phyloP scores from a whole-genome alignment of 108 stramenopile genomes.

The Nitzschia sp. region DNA sequence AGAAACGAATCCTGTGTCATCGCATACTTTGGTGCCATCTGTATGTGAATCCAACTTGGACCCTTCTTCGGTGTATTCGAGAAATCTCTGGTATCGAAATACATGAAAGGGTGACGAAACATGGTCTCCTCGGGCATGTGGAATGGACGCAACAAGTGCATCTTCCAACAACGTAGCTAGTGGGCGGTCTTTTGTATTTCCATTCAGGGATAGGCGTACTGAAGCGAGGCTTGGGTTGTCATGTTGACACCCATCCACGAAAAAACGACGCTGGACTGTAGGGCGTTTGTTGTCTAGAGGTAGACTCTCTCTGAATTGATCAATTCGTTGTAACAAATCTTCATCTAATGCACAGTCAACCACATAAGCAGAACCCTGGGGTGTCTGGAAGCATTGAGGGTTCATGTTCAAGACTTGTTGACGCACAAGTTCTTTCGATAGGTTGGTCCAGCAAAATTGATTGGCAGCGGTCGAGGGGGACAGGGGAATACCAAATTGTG shows the following conservation, averaged over 20 bases:
- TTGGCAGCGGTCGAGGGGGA: no score
- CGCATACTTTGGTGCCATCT: constrained; percentile 41
- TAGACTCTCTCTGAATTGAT: constrained; percentile 13
- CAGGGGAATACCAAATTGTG: no score
- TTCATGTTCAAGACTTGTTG: background rate
- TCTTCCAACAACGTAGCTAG: constrained; percentile 9
- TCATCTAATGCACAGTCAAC: constrained; percentile 15
- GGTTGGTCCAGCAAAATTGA: no score
- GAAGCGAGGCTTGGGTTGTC: background rate
- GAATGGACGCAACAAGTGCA: background rate
- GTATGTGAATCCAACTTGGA: constrained; percentile 31
- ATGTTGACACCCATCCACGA: constrained; percentile 13
- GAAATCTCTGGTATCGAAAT: constrained; percentile 31
- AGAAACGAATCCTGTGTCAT: constrained; percentile 23
- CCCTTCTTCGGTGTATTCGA: constrained; percentile 31
- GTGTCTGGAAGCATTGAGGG: constrained; percentile 5
- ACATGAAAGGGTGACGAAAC: constrained; percentile 1
- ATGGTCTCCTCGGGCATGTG: background rate
- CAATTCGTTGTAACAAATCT: constrained; percentile 2
- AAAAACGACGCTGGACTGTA: constrained; percentile 40
- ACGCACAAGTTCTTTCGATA: no score
- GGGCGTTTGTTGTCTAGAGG: constrained; percentile 35
- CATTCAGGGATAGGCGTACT: no score
- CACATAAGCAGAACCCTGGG: constrained; percentile 16
- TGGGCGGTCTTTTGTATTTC: background rate